These are phyloP conservation scores for Phyllosticta citrichinensis DNA, from an alignment of 2,329 filamentous ascomycete species.

Conservation along the genomic window DNA sequence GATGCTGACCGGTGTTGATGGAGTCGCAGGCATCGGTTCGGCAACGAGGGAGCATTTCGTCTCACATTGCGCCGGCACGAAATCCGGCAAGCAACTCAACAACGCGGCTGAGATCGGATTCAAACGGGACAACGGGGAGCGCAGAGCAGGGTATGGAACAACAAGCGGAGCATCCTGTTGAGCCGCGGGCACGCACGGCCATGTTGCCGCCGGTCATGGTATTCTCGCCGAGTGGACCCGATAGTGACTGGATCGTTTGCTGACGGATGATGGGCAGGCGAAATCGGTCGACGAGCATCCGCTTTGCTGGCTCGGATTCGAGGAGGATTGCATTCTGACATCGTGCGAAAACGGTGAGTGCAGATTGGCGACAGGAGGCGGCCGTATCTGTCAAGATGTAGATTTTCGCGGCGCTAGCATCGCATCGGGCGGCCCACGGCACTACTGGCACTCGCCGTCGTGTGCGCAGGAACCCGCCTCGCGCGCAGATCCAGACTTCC, in stretches of 20 bases:
- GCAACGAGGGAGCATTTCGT: constrained; percentile 45
- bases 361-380: neutral
- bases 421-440: constrained; percentile 6
- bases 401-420: constrained; percentile 9
- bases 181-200: constrained; percentile 72
- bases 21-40: constrained; percentile 41
- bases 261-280: constrained; percentile 40
- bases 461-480: constrained; percentile 10
- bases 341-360: constrained; percentile 78
- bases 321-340: constrained; percentile 84
- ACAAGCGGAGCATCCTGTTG: constrained; percentile 63
- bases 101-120: constrained; percentile 58
- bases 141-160: constrained; percentile 44
- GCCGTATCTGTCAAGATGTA: constrained; percentile 2
- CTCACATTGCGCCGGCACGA: constrained; percentile 39
- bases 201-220: constrained; percentile 87
- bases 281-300: constrained; percentile 81
- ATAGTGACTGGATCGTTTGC: constrained; percentile 14
- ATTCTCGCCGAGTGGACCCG: constrained; percentile 13
- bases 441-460: constrained; percentile 1
- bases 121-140: constrained; percentile 46
- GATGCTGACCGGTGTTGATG: neutral
- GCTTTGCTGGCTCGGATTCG: constrained; percentile 84
- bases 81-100: constrained; percentile 52
- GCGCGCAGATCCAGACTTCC: neutral